Base-by-base conservation (phyloP, 805 yeast species). In the Candida cerambycidarum region DNA sequence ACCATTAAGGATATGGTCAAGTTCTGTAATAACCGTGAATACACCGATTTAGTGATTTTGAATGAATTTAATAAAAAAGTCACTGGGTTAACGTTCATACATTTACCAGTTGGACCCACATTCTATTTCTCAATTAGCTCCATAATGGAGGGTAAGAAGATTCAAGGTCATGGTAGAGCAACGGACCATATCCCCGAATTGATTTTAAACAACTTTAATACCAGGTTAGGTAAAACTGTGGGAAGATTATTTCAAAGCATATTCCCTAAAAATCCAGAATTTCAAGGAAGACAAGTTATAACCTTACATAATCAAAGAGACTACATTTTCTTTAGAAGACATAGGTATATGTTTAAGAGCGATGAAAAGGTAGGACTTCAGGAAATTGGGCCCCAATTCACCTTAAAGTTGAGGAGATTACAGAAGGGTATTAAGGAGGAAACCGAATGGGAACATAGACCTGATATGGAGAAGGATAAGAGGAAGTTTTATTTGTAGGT, bases 291-390 rank as follows among this genome's bases (percentile, higher is more conserved):
- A 56, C 97, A 93, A 61, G 99, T 89, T 34, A 84, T 93, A 21
- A 93, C 99, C 0, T 67, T 93, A 59, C 99, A 93, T 62, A 93
- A 93, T 61, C 99, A 93, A 63, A 78, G 99, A 72, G 99, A 93
- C 63, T 93, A 76, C 61, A 86, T 93, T 32, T 93, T 93, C 57
- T 92, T 93, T 75, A 79, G 99, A 68, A 80, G 97, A 67, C 99
- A 93, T 60, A 78, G 99, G 56, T 93, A 93, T 56, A 71, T 89
- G 1, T 93, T 93, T 68, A 76, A 79, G 58, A 86, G 89, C 59
- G 97, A 89, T 52, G 95, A 89, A 62, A 83, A 81, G 55, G 97
- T 92, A 1, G 99, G 98, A 6, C 68, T 93, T 39, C 99, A 93
- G 58, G 99, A 93, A 59, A 69, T 93, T 33, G 99, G 99, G 0